These are phyloP conservation scores for Brassica rapa DNA, from an alignment of 345 rosid species.

Conservation along the genomic window DNA sequence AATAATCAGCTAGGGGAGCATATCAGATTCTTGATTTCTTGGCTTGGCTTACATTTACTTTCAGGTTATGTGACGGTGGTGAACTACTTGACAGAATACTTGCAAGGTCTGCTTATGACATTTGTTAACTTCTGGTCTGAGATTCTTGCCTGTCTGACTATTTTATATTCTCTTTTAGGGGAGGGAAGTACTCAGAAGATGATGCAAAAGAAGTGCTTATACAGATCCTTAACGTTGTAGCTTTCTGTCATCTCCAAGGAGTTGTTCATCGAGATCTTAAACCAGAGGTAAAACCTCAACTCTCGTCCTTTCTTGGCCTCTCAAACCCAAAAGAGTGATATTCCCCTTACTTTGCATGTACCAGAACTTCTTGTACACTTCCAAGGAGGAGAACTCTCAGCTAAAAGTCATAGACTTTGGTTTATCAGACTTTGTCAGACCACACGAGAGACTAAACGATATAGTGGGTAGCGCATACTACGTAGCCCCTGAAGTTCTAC, in stretches of 20 bases:
- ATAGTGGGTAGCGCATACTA: constrained; percentile 97
- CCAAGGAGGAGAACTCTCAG: constrained; percentile 81
- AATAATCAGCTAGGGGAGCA: neutral
- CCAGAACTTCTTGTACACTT: constrained; percentile 90
- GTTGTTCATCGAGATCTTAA: constrained; percentile 97
- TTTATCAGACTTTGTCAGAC: constrained; percentile 91
- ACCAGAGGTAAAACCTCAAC: constrained; percentile 73
- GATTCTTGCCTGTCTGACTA: constrained; percentile 30
- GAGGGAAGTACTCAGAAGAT: constrained; percentile 95
- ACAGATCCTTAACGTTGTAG: constrained; percentile 84
- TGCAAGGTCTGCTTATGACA: constrained; percentile 55
- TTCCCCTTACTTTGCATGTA: constrained; percentile 30
- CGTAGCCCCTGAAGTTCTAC: constrained; percentile 98
- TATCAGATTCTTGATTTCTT: constrained; percentile 11
- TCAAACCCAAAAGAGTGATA: neutral
- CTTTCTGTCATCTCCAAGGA: constrained; percentile 97
- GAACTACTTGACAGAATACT: constrained; percentile 95
- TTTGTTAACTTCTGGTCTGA: neutral
- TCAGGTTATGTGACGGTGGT: constrained; percentile 98
- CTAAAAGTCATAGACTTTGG: constrained; percentile 96
- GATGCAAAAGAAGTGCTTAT: constrained; percentile 89
- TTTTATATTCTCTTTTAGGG: constrained; percentile 49
- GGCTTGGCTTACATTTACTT: constrained; percentile 14
- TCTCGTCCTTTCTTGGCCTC: neutral
- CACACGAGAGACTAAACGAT: constrained; percentile 95